Conservation (phyloP, 768 basidiomycete species). For the Punctularia strigosozonata region DNA sequence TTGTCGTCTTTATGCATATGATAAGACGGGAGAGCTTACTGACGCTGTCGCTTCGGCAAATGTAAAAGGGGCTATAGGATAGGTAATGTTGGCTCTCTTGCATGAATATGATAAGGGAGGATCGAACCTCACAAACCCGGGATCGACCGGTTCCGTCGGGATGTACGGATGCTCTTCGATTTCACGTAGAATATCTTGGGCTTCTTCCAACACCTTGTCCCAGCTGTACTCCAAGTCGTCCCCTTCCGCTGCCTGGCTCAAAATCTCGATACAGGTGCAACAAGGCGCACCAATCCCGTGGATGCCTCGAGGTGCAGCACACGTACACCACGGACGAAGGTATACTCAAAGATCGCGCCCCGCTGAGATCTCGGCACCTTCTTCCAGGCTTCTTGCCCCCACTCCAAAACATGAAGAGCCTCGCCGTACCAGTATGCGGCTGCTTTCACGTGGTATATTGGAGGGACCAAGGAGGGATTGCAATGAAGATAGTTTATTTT, state of each 20-base stretch:
- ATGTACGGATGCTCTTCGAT: not conserved
- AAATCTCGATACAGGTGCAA: too few relatives aligned
- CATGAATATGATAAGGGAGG: too few relatives aligned
- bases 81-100: not conserved
- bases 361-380: slow-evolving; percentile 25
- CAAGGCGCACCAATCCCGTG: slow-evolving; percentile 13
- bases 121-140: not conserved
- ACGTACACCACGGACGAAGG: slow-evolving; percentile 31
- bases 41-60: too few relatives aligned
- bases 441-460: too few relatives aligned
- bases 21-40: not conserved
- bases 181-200: slow-evolving; percentile 8
- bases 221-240: slow-evolving; percentile 6
- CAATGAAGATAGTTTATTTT: too few relatives aligned
- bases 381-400: slow-evolving; percentile 28
- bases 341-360: slow-evolving; percentile 29
- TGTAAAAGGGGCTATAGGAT: not conserved
- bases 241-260: slow-evolving; percentile 1
- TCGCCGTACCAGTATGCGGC: slow-evolving; percentile 23
- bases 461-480: too few relatives aligned
- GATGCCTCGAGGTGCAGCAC: slow-evolving; percentile 21
- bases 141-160: not conserved
- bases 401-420: slow-evolving; percentile 29
- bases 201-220: slow-evolving; percentile 9
- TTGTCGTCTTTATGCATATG: not conserved